Evolutionary conservation across 2,329 filamentous ascomycete species (phyloP).

Genomic region (Nemania diffusa): DNA sequence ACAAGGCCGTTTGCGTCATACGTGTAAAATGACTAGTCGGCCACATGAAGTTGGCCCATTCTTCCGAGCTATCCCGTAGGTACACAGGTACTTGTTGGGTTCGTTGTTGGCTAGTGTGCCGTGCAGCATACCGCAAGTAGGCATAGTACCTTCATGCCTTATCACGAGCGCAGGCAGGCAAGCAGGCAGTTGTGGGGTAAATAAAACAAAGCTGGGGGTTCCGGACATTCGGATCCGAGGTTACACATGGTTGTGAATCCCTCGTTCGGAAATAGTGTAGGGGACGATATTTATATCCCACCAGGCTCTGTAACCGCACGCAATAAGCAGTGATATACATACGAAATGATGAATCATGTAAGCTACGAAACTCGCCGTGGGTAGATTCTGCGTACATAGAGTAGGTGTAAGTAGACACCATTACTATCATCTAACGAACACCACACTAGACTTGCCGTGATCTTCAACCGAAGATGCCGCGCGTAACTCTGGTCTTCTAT

Average conservation of each 20-base stretch:
- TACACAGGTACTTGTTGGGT: background rate
- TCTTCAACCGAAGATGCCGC: slow-evolving; percentile 8
- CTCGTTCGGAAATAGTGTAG: slow-evolving; percentile 6
- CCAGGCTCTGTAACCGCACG: background rate
- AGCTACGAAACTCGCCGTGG: background rate
- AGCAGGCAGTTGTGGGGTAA: background rate
- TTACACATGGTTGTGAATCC: slow-evolving; percentile 21
- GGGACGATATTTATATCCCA: slow-evolving; percentile 7
- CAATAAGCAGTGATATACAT: background rate
- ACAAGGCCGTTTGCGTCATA: background rate
- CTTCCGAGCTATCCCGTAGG: background rate
- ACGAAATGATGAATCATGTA: background rate
- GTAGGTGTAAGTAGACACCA: no score
- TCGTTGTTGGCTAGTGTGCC: no score
- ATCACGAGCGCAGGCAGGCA: background rate
- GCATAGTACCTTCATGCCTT: background rate
- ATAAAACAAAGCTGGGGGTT: slow-evolving; percentile 1
- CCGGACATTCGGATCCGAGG: slow-evolving; percentile 13
- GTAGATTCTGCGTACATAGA: background rate
- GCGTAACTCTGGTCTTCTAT: background rate
- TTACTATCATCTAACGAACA: no score
- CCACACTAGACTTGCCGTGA: background rate
- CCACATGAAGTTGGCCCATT: background rate
- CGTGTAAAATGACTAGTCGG: background rate
- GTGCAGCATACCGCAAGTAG: background rate